phyloP scores from a whole-genome alignment of 1,284 basidiomycete genomes.

The Anthracocystis panici-leucophaei region DNA sequence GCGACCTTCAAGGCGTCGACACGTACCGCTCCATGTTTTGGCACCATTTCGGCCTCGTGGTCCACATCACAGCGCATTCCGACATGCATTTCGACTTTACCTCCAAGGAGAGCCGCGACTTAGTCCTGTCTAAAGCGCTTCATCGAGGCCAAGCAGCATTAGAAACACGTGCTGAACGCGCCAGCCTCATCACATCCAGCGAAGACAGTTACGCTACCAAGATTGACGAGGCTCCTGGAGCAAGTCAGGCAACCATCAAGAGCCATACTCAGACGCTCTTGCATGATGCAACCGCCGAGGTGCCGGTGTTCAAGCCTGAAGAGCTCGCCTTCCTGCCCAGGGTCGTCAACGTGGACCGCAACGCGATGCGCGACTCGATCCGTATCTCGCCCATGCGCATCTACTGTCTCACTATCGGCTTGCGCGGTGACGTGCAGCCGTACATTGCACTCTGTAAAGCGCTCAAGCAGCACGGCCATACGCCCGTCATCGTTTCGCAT shows the following conservation, averaged over 20 bases:
- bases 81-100: conserved; percentile 61
- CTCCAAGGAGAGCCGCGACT: conserved; percentile 44
- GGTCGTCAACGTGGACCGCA: conserved; percentile 47
- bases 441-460: conserved; percentile 74
- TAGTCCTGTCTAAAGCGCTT: conserved; percentile 28
- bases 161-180: conserved; percentile 13
- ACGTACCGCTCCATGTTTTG: conserved; percentile 54
- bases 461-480: conserved; percentile 72
- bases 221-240: background rate
- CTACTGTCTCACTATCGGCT: conserved; percentile 73
- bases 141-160: conserved; percentile 25
- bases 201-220: conserved; percentile 20
- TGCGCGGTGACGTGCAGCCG: conserved; percentile 74
- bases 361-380: conserved; percentile 8
- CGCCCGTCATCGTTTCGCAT: conserved; percentile 76
- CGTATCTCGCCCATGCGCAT: conserved; percentile 54
- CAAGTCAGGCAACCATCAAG: background rate
- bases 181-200: conserved; percentile 1
- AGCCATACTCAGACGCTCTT: conserved; percentile 9
- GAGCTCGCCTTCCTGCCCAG: conserved; percentile 44
- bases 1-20: conserved; percentile 53
- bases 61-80: conserved; percentile 57
- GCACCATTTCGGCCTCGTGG: conserved; percentile 55
- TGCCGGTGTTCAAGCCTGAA: conserved; percentile 35
- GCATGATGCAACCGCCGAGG: conserved; percentile 20